These are phyloP conservation scores for Skeletonema marinoi DNA, from an alignment of 108 stramenopile species.

Conservation along the genomic window DNA sequence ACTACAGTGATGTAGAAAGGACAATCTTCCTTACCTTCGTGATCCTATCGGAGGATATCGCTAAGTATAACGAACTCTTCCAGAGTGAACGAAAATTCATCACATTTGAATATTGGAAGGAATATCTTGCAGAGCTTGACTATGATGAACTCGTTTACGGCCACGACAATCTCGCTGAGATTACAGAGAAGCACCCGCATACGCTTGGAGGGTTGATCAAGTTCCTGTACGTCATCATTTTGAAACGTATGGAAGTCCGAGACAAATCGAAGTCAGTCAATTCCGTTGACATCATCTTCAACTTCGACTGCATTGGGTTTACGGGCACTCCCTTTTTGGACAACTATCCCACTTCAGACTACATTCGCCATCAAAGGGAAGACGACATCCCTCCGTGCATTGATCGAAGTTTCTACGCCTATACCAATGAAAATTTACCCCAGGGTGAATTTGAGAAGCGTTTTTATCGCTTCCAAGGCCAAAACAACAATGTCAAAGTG, in stretches of 20 bases:
- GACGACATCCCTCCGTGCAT: conserved; percentile 57
- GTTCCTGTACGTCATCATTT: conserved; percentile 54
- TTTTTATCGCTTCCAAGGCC: conserved; percentile 52
- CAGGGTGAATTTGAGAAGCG: conserved; percentile 34
- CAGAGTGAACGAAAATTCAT: conserved; percentile 61
- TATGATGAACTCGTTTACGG: conserved; percentile 63
- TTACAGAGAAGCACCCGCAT: conserved; percentile 52
- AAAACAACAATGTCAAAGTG: conserved; percentile 52
- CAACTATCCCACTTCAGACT: conserved; percentile 57
- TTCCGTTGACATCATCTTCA: conserved; percentile 58
- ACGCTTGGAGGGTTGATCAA: conserved; percentile 47
- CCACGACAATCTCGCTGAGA: conserved; percentile 52
- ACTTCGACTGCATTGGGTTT: conserved; percentile 61
- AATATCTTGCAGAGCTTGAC: conserved; percentile 44
- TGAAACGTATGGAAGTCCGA: conserved; percentile 61
- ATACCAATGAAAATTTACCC: conserved; percentile 38
- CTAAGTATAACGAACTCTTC: conserved; percentile 58
- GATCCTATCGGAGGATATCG: conserved; percentile 54
- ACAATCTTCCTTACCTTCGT: conserved; percentile 59
- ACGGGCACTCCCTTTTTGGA: conserved; percentile 63
- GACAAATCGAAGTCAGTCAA: conserved; percentile 54
- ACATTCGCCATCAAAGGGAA: conserved; percentile 50
- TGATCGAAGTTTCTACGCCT: conserved; percentile 59
- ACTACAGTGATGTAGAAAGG: conserved; percentile 61
- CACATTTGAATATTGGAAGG: conserved; percentile 59